Percentiles rank a stretch among this genome's conserved stretches.
Conservation (phyloP, 192 early-diverging fungal genomes). For the Entomortierella chlamydospora region DNA sequence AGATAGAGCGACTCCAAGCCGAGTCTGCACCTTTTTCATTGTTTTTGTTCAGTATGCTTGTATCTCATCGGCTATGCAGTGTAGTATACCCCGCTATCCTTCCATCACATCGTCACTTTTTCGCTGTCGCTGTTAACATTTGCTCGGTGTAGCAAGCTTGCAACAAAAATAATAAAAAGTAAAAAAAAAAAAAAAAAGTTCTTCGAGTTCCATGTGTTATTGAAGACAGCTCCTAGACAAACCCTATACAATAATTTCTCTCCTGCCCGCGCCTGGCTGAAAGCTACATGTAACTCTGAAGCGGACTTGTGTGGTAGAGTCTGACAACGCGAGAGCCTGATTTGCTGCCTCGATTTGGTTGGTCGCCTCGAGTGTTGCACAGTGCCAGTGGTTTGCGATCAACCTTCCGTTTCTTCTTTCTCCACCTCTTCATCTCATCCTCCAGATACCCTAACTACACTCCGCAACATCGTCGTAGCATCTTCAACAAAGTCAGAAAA, state of each 20-base stretch:
- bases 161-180: not conserved
- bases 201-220: too few relatives aligned
- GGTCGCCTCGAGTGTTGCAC: not conserved
- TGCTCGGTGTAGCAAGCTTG: not conserved
- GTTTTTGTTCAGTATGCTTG: not conserved
- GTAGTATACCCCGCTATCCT: conserved; percentile 4
- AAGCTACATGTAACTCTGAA: too few relatives aligned
- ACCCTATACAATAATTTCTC: not conserved
- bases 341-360: conserved; percentile 2
- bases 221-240: too few relatives aligned
- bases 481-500: not conserved
- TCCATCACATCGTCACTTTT: not conserved
- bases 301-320: too few relatives aligned
- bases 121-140: not conserved
- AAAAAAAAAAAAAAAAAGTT: not conserved
- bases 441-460: not conserved
- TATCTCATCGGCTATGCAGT: not conserved
- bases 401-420: not conserved
- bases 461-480: not conserved
- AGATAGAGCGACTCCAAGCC: not conserved
- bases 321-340: too few relatives aligned
- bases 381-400: not conserved
- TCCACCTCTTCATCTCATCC: not conserved
- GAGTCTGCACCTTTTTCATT: not conserved
- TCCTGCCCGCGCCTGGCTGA: too few relatives aligned